Conservation (phyloP, 441 rosid genomes). For the Melianthus villosus region DNA sequence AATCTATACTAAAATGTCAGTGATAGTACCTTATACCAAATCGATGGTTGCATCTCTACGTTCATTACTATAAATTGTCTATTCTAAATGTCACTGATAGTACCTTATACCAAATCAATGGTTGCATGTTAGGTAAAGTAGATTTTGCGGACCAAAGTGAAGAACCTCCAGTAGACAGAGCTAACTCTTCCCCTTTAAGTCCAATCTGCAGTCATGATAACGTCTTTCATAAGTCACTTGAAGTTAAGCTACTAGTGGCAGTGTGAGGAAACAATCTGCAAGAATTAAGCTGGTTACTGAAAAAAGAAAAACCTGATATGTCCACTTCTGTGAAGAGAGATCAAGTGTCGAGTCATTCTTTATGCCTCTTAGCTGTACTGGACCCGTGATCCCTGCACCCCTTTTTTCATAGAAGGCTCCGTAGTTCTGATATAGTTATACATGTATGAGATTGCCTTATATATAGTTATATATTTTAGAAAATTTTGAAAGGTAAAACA, state of each 20-base stretch:
- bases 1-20: too few relatives aligned
- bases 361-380: constrained; percentile 49
- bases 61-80: too few relatives aligned
- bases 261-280: too few relatives aligned
- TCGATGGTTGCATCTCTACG: constrained; percentile 58
- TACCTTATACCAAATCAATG: constrained; percentile 95
- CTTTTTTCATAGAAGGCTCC: constrained; percentile 65
- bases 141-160: constrained; percentile 51
- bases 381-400: constrained; percentile 90
- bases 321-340: constrained; percentile 66
- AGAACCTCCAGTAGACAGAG: constrained; percentile 50
- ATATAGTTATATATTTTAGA: not conserved
- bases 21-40: constrained; percentile 99
- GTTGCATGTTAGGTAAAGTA: constrained; percentile 53
- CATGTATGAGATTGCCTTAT: too few relatives aligned
- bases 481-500: not conserved
- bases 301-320: constrained; percentile 47
- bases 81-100: too few relatives aligned
- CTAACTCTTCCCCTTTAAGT: constrained; percentile 72
- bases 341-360: constrained; percentile 37
- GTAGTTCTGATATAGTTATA: constrained; percentile 38
- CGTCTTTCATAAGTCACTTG: not conserved
- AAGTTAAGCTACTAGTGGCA: too few relatives aligned
- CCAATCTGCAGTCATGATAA: constrained; percentile 36
- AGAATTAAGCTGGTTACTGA: too few relatives aligned